These are phyloP conservation scores for Boletus rubroflammeus DNA, from an alignment of 768 basidiomycete species.

Conservation along the genomic window DNA sequence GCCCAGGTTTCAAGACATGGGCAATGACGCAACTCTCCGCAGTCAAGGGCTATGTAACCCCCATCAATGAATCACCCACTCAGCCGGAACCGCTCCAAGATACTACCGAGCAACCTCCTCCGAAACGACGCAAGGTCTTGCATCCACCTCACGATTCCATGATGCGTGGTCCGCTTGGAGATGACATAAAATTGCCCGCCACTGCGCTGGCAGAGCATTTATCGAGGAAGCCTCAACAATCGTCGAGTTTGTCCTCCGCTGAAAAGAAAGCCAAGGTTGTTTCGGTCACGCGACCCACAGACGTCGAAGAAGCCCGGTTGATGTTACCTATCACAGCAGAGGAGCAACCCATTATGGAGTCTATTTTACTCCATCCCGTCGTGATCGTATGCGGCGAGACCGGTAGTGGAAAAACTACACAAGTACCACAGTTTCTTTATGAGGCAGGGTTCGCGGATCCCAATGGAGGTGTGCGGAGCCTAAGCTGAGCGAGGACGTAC, in stretches of 20 bases:
- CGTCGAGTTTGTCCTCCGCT: constrained; percentile 6
- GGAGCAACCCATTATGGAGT: constrained; percentile 93
- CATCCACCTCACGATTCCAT: constrained; percentile 30
- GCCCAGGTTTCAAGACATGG: constrained; percentile 82
- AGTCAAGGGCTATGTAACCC: constrained; percentile 38
- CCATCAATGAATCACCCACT: constrained; percentile 12
- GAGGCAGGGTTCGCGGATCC: constrained; percentile 91
- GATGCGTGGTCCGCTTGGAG: constrained; percentile 80
- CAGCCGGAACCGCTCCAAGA: constrained; percentile 9
- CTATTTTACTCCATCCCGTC: constrained; percentile 80
- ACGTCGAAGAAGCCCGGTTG: constrained; percentile 73
- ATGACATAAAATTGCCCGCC: constrained; percentile 59
- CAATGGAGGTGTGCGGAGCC: constrained; percentile 59
- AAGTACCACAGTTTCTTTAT: constrained; percentile 97
- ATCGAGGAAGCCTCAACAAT: constrained; percentile 6
- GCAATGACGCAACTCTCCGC: constrained; percentile 70
- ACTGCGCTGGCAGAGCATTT: constrained; percentile 58
- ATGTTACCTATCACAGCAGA: constrained; percentile 87
- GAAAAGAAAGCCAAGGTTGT: constrained; percentile 41
- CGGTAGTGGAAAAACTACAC: constrained; percentile 97
- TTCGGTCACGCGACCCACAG: constrained; percentile 57
- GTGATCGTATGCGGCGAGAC: constrained; percentile 82
- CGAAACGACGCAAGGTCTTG: constrained; percentile 50
- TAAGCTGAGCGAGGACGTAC: not conserved
- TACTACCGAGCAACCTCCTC: constrained; percentile 8